Evolutionary conservation across 768 basidiomycete species (phyloP).

Genomic region (Imleria badia): DNA sequence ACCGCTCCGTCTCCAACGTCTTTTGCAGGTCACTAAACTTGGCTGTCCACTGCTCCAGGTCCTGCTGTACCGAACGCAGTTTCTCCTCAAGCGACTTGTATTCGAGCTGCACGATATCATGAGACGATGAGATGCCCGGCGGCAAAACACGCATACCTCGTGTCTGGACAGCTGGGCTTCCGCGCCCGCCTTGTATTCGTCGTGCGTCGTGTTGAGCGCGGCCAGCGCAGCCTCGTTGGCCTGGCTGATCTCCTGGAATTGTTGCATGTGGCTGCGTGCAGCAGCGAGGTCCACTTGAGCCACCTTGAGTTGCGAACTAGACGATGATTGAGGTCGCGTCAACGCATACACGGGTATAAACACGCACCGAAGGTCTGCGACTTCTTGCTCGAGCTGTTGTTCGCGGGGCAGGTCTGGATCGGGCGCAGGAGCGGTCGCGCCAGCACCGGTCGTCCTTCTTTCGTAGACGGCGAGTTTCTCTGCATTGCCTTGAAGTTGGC

Average conservation of each 20-base stretch:
- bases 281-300: conserved; percentile 73
- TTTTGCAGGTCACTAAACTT: conserved; percentile 61
- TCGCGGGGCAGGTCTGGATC: conserved; percentile 59
- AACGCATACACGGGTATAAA: background rate
- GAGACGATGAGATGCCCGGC: background rate
- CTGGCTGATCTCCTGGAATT: conserved; percentile 84
- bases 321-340: background rate
- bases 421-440: conserved; percentile 32
- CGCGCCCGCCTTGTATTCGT: conserved; percentile 74
- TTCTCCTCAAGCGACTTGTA: conserved; percentile 62
- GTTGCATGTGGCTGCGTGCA: conserved; percentile 71
- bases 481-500: conserved; percentile 69
- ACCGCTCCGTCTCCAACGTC: conserved; percentile 65
- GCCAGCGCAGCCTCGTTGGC: conserved; percentile 77
- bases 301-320: conserved; percentile 72
- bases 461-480: conserved; percentile 90
- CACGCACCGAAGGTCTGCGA: conserved; percentile 77
- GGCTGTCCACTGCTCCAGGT: conserved; percentile 46
- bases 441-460: conserved; percentile 45
- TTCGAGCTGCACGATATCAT: conserved; percentile 50
- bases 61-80: conserved; percentile 51
- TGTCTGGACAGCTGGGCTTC: conserved; percentile 66
- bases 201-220: conserved; percentile 67
- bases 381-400: conserved; percentile 79
- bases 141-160: conserved; percentile 47